Percentiles rank a stretch among this genome's conserved stretches.
These are phyloP conservation scores for Lumnitzera littorea DNA, from an alignment of 345 rosid species.

Conservation along the genomic window DNA sequence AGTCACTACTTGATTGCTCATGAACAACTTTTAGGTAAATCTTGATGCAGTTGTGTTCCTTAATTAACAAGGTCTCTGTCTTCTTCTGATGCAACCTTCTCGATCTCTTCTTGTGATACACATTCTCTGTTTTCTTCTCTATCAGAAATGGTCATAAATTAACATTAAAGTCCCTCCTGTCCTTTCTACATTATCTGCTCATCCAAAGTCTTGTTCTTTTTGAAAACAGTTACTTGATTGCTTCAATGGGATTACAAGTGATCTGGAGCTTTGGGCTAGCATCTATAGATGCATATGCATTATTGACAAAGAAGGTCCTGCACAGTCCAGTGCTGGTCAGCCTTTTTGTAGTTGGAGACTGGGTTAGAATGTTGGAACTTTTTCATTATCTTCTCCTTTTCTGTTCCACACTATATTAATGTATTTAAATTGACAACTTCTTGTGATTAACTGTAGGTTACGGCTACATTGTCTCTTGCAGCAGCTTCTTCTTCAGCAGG, in stretches of 20 bases:
- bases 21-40: no score
- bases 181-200: background rate
- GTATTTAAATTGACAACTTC: background rate
- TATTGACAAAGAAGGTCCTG: conserved; percentile 49
- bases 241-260: conserved; percentile 85
- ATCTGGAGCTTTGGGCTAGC: conserved; percentile 86
- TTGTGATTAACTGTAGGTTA: conserved; percentile 38
- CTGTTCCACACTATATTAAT: conserved; percentile 1
- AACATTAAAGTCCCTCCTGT: no score
- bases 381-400: background rate
- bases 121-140: no score
- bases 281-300: conserved; percentile 45
- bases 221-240: conserved; percentile 54
- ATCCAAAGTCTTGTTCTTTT: background rate
- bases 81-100: no score
- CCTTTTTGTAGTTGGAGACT: conserved; percentile 85
- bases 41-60: no score
- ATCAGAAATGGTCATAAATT: no score
- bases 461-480: conserved; percentile 57
- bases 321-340: conserved; percentile 47
- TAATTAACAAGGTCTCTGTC: no score
- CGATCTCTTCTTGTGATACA: no score
- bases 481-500: conserved; percentile 72
- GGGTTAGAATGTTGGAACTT: conserved; percentile 38
- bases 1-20: no score